Percentiles rank a stretch among this genome's conserved stretches.
Evolutionary conservation across 192 early-diverging fungal species (phyloP).

Genomic region (Coemansia sp.): DNA sequence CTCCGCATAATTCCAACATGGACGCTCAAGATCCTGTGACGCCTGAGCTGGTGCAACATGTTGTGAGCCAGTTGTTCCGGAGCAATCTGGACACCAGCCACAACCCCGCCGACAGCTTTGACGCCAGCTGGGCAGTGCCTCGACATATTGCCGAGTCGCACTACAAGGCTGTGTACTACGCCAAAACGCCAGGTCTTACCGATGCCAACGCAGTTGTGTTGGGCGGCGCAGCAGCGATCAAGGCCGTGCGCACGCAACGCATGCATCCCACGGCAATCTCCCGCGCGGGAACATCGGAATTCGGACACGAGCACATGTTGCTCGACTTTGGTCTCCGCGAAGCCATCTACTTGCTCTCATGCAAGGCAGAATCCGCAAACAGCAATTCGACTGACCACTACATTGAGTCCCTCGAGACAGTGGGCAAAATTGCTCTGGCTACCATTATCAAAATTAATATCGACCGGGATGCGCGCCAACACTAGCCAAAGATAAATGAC

Average conservation of each 20-base stretch:
- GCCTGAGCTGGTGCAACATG: not conserved
- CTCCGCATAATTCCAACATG: no score
- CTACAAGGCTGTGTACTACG: not conserved
- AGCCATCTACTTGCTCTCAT: conserved; percentile 13
- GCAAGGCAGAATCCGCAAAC: conserved; percentile 7
- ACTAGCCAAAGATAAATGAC: not conserved
- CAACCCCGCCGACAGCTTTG: conserved; percentile 11
- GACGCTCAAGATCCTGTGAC: not conserved
- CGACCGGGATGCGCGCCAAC: conserved; percentile 14
- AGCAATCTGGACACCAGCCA: not conserved
- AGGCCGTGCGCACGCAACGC: conserved; percentile 15
- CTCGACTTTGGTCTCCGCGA: conserved; percentile 25
- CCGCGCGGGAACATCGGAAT: not conserved
- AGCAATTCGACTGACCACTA: conserved; percentile 9
- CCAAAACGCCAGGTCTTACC: not conserved
- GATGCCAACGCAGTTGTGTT: conserved; percentile 15
- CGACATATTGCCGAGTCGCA: conserved; percentile 7
- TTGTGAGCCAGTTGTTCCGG: not conserved
- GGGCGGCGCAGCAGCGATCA: conserved; percentile 28
- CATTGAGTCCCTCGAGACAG: conserved; percentile 18
- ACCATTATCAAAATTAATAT: conserved; percentile 39
- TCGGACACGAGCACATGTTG: conserved; percentile 16
- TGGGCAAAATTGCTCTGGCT: conserved; percentile 32
- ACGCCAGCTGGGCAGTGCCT: conserved; percentile 23
- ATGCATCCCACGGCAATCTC: not conserved